phyloP scores from a whole-genome alignment of 2,329 filamentous ascomycete genomes.

The Fusarium kyushuense region DNA sequence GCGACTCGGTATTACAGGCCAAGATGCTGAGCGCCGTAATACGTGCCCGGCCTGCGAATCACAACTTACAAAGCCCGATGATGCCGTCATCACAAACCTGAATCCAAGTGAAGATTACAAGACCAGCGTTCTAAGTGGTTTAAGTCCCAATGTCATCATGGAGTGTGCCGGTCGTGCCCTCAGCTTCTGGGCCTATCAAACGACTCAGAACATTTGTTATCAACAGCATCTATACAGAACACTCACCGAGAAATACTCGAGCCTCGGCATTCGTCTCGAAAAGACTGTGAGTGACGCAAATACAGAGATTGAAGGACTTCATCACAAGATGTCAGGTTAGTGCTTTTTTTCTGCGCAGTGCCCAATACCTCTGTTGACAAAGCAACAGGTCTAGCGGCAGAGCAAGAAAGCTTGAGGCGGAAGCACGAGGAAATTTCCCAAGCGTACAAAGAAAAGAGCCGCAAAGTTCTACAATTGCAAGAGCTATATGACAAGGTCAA shows the following conservation, averaged over 20 bases:
- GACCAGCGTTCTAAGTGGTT: constrained; percentile 83
- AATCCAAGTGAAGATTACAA: constrained; percentile 91
- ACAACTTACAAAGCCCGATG: constrained; percentile 76
- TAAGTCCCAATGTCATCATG: constrained; percentile 85
- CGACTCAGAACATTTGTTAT: constrained; percentile 83
- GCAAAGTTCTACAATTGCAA: constrained; percentile 76
- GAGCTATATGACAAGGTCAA: constrained; percentile 72
- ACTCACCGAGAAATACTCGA: constrained; percentile 77
- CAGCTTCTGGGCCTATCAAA: constrained; percentile 89
- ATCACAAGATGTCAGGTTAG: constrained; percentile 73
- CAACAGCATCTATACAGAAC: constrained; percentile 80
- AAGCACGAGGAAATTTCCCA: constrained; percentile 79
- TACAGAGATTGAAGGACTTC: constrained; percentile 74
- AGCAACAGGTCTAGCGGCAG: constrained; percentile 64
- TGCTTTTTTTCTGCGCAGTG: not conserved
- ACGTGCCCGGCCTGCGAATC: constrained; percentile 82
- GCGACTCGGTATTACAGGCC: constrained; percentile 68
- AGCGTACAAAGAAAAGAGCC: constrained; percentile 76
- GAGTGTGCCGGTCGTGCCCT: constrained; percentile 85
- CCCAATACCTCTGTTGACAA: constrained; percentile 17
- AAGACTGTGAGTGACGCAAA: constrained; percentile 82
- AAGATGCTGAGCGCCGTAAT: constrained; percentile 52
- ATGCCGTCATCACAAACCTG: constrained; percentile 77
- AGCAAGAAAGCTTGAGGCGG: constrained; percentile 72
- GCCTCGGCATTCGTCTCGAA: constrained; percentile 75